Conservation (phyloP, 2,329 filamentous ascomycete genomes). For the Cordyceps fumosorosea region DNA sequence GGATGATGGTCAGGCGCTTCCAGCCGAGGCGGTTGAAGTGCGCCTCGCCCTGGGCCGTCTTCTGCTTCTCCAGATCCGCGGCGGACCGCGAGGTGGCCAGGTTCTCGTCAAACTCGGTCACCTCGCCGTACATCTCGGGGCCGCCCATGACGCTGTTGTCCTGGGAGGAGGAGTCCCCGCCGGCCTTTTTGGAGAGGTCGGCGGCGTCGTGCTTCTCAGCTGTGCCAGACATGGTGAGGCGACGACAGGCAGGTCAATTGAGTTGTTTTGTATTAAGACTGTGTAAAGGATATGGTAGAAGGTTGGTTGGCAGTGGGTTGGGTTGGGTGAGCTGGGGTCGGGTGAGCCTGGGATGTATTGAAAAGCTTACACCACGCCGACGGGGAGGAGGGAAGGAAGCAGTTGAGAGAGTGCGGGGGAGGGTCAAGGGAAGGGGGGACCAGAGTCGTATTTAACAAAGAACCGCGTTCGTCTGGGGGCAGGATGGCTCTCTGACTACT, state of each 20-base stretch:
- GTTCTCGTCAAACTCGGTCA: slow-evolving; percentile 31
- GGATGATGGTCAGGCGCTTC: slow-evolving; percentile 49
- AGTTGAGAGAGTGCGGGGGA: background rate
- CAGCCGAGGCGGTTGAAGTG: slow-evolving; percentile 49
- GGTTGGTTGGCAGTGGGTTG: background rate
- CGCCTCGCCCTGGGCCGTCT: slow-evolving; percentile 37
- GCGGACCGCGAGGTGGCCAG: slow-evolving; percentile 14
- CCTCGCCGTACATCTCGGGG: slow-evolving; percentile 23
- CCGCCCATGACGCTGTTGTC: slow-evolving; percentile 22
- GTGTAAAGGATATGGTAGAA: background rate
- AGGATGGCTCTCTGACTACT: too few relatives aligned
- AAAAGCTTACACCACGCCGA: background rate
- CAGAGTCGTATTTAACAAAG: slow-evolving; percentile 8
- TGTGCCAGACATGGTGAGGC: background rate
- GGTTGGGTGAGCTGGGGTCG: too few relatives aligned
- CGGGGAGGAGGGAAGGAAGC: background rate
- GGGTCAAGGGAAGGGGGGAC: background rate
- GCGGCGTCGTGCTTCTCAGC: slow-evolving; percentile 1
- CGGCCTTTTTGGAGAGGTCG: background rate
- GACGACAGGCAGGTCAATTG: background rate
- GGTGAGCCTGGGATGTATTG: background rate
- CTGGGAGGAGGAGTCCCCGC: background rate
- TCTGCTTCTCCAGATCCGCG: slow-evolving; percentile 40
- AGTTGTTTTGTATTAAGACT: slow-evolving; percentile 1
- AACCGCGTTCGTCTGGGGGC: background rate